Percentiles rank a stretch among this genome's conserved stretches.
phyloP scores from a whole-genome alignment of 345 rosid genomes.

The Boechera stricta region DNA sequence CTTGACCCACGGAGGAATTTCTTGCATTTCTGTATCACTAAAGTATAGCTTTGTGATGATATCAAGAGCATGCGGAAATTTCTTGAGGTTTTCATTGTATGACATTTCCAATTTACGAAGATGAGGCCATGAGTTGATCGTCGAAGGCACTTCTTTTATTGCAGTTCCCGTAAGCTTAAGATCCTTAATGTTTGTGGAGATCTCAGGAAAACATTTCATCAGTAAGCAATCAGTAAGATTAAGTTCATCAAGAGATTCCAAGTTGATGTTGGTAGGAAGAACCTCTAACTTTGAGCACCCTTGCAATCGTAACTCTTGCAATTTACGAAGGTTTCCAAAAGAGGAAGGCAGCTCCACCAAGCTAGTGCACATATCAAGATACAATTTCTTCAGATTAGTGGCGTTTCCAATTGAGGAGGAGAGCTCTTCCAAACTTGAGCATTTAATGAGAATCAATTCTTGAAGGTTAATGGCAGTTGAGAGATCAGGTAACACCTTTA shows the following conservation, averaged over 20 bases:
- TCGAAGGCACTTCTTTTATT: neutral
- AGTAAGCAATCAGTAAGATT: neutral
- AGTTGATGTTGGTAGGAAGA: neutral
- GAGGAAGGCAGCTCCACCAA: neutral
- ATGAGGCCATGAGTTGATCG: neutral
- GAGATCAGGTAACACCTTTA: neutral
- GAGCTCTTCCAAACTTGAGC: neutral
- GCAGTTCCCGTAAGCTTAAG: neutral
- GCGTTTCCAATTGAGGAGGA: neutral
- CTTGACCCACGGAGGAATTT: neutral
- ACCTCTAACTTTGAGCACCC: neutral
- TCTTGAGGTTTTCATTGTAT: neutral
- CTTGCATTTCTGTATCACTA: neutral
- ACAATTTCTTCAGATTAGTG: neutral
- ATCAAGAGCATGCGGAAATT: neutral
- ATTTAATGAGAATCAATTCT: neutral
- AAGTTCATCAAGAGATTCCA: neutral
- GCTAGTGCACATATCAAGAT: neutral
- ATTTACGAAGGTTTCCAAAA: neutral
- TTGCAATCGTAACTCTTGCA: neutral
- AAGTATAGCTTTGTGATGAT: neutral
- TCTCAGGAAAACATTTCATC: neutral
- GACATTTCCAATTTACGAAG: neutral
- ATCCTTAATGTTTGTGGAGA: neutral
- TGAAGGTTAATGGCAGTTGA: neutral